Evolutionary conservation across 2,329 filamentous ascomycete species (phyloP), one percentile per base, ranked within the genome.

Genomic region (Xylaria sp.): DNA sequence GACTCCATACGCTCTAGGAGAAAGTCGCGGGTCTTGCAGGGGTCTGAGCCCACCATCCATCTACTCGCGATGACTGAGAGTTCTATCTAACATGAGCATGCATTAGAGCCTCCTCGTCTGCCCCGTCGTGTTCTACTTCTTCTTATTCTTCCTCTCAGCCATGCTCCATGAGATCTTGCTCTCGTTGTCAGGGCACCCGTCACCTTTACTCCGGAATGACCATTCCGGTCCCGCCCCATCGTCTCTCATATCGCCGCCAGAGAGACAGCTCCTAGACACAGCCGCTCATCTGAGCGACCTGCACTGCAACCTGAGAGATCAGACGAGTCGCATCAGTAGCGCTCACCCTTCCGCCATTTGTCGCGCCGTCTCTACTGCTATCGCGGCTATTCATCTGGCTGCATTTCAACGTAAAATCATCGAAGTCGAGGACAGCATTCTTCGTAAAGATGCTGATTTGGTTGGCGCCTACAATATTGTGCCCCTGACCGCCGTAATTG

Each of bases 121-220:
- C 42, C 11, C 39, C 39, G 39, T 30, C 58, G 3, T 30, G 39
- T 5, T n/a, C 45, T 5, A 36, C 50, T 9, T 21, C 54, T 5
- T n/a, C 21, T 5, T 47, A 42, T 8, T 53, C 59, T 5, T 53
- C 58, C 9, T 39, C 58, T 57, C 62, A 73, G 74, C 73, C 73
- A 99, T 99, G 96, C 92, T 99, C 80, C 96, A 98, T 88, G 96
- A 99, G 86, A 93, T 99, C 83, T 90, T 98, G 81, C 91, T 99
- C 81, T 95, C 94, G 80, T 90, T 98, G 81, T 97, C 94, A 76
- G 95, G 96, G 74, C 93, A 98, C 82, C 92, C 93, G 72, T 98
- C 95, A 72, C 92, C 94, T 73, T 88, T 98, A 78, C 92, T 98
- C 83, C 87, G 88, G 79, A 78, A 82, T 74, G 79, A 83, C 71